Percentiles rank a stretch among this genome's conserved stretches.
Evolutionary conservation across 2,329 filamentous ascomycete genomes (phyloP).

Genomic region (Apiospora saccharicola): DNA sequence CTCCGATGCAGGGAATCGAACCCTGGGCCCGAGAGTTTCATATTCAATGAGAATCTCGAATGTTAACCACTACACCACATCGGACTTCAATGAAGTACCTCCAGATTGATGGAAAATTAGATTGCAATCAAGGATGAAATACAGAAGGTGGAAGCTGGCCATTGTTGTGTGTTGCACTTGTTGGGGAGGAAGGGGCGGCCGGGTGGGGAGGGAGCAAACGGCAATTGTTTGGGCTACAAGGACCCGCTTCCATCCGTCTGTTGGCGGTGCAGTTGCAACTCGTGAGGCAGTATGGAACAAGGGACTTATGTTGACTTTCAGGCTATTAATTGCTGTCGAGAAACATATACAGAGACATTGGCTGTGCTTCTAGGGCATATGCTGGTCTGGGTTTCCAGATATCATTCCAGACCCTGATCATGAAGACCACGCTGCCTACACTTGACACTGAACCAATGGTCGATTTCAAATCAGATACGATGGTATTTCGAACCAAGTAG

Average conservation of each 20-base stretch:
- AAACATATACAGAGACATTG: neutral
- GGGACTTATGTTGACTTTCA: no score
- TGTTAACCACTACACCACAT: slow-evolving; percentile 12
- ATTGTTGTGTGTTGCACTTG: no score
- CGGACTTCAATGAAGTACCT: neutral
- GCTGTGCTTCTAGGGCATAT: neutral
- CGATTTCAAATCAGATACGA: neutral
- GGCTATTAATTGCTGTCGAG: neutral
- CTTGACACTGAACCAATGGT: neutral
- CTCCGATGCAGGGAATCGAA: slow-evolving; percentile 18
- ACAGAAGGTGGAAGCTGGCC: neutral
- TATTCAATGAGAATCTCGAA: slow-evolving; percentile 15
- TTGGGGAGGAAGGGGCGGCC: neutral
- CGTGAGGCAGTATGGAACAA: neutral
- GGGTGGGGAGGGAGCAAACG: neutral
- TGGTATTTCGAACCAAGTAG: neutral
- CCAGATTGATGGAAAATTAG: neutral
- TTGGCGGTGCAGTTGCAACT: neutral
- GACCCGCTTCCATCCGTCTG: neutral
- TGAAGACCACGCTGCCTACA: neutral
- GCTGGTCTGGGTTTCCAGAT: neutral
- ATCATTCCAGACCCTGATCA: neutral
- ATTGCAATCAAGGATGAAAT: neutral
- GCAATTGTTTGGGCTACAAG: neutral
- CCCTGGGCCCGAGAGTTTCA: slow-evolving; percentile 14